Evolutionary conservation across 257 asterid species (phyloP), one percentile per base, ranked within the genome.

Genomic region (Verbascum thapsus): DNA sequence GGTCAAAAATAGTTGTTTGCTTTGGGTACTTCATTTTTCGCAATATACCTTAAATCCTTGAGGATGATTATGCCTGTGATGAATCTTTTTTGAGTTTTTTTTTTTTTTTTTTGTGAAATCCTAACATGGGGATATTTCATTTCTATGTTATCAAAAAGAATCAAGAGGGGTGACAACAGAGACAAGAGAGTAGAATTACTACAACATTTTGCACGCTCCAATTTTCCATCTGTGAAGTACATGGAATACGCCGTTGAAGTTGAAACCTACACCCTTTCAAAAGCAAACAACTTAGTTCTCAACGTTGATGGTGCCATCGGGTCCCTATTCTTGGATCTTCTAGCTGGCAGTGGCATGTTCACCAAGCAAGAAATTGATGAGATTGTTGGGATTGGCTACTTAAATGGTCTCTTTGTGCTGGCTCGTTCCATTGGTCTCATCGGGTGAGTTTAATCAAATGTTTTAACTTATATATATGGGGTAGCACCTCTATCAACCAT

Each of bases 381-480:
- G 81, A 85, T 94, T 61, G 86, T 94, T 40, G 95, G 66, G 67
- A 94, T 94, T 22, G 99, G 99, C 71, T 94, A 90, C 81, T 83
- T 94, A 55, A 94, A 94, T 13, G 97, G 99, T 53, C 97, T 94
- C 72, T 94, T 94, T 50, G 99, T 94, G 61, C 84, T 94, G 34
- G 99, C 99, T 26, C 99, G 99, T 73, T 87, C 99, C 73, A 85
- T 94, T 76, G 99, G 99, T 81, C 96, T 94, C 78, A 94, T 94
- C 47, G 99, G 99, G 97, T 94, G 65, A 79, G 96, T 78, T 71
- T 9, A 15, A 19, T 38, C 48, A 9, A 44, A 16, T 32, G 8
- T 59, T 69, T 47, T 35, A n/a, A n/a, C n/a, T n/a, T n/a, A n/a
- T n/a, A n/a, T n/a, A n/a, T n/a, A n/a, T n/a, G n/a, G n/a, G n/a